Evolutionary conservation across 2,329 filamentous ascomycete species (phyloP).

Genomic region (Madurella mycetomatis): DNA sequence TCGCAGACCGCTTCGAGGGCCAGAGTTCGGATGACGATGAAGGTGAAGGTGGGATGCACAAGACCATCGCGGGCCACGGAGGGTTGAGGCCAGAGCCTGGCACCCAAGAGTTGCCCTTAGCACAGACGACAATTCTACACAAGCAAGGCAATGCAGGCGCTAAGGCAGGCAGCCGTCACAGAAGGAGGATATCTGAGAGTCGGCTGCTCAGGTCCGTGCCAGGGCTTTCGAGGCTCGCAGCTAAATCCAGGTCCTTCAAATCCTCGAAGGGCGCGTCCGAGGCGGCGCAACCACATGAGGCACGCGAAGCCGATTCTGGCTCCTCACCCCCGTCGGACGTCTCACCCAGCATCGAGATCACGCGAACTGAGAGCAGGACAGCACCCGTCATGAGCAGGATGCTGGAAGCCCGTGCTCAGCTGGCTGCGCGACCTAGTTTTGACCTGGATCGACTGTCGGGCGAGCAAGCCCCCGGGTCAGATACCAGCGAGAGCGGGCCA

Average conservation of each 20-base stretch:
- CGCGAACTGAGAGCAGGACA: slow-evolving; percentile 42
- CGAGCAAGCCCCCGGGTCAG: slow-evolving; percentile 33
- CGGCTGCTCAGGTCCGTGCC: slow-evolving; percentile 63
- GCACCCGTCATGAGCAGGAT: slow-evolving; percentile 74
- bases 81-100: slow-evolving; percentile 15
- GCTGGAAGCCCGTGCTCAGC: slow-evolving; percentile 65
- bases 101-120: slow-evolving; percentile 24
- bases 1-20: slow-evolving; percentile 73
- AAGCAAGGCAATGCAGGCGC: slow-evolving; percentile 35
- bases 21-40: slow-evolving; percentile 75
- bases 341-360: slow-evolving; percentile 28
- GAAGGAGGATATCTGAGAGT: slow-evolving; percentile 51
- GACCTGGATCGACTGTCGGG: slow-evolving; percentile 47
- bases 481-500: slow-evolving; percentile 38
- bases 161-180: slow-evolving; percentile 17
- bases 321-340: slow-evolving; percentile 11
- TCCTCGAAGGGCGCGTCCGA: slow-evolving; percentile 34
- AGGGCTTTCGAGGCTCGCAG: slow-evolving; percentile 47
- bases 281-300: slow-evolving; percentile 30
- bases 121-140: slow-evolving; percentile 53
- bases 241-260: slow-evolving; percentile 38
- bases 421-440: slow-evolving; percentile 55
- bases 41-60: slow-evolving; percentile 28
- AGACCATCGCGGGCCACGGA: slow-evolving; percentile 22
- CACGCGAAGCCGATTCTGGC: slow-evolving; percentile 26